Conservation (phyloP, 140 eudicot species). For the Flaveria floridana region DNA sequence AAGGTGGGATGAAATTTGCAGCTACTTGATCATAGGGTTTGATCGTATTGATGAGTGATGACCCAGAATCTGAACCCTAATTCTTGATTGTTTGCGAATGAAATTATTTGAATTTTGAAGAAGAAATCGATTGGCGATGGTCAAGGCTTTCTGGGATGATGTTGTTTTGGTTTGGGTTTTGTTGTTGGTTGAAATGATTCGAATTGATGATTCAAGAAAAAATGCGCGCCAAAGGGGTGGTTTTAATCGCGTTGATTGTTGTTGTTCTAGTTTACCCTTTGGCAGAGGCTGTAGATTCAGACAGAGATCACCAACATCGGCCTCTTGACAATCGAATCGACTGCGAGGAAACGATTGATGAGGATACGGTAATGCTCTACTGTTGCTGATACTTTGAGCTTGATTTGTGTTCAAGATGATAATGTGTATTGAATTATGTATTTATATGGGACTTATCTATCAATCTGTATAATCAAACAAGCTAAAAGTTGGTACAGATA, state of each 20-base stretch:
- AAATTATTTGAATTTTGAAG: conserved; percentile 7
- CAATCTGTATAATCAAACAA: not conserved
- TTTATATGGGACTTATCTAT: not conserved
- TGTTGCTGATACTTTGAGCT: conserved; percentile 22
- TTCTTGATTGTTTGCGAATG: conserved; percentile 10
- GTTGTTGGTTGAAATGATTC: conserved; percentile 35
- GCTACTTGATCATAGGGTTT: conserved; percentile 7
- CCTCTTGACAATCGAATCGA: conserved; percentile 29
- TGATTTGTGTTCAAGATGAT: conserved; percentile 5
- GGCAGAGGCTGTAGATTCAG: conserved; percentile 38
- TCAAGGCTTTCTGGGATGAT: conserved; percentile 25
- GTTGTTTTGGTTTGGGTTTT: conserved; percentile 15
- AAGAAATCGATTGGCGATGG: conserved; percentile 29
- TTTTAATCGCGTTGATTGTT: conserved; percentile 29
- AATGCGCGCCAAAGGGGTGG: conserved; percentile 51
- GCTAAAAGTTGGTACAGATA: not conserved
- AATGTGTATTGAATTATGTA: not conserved
- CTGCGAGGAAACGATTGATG: conserved; percentile 32
- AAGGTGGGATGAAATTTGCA: too few species aligned
- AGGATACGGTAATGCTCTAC: conserved; percentile 39
- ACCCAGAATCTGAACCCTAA: conserved; percentile 10
- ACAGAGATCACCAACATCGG: conserved; percentile 27
- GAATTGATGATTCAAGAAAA: conserved; percentile 40
- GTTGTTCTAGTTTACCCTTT: conserved; percentile 39
- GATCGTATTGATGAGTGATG: not conserved